Evolutionary conservation across 805 yeast genomes (phyloP), one percentile per base, ranked within the genome.

Genomic region (Helenozyma baotianmanensis): DNA sequence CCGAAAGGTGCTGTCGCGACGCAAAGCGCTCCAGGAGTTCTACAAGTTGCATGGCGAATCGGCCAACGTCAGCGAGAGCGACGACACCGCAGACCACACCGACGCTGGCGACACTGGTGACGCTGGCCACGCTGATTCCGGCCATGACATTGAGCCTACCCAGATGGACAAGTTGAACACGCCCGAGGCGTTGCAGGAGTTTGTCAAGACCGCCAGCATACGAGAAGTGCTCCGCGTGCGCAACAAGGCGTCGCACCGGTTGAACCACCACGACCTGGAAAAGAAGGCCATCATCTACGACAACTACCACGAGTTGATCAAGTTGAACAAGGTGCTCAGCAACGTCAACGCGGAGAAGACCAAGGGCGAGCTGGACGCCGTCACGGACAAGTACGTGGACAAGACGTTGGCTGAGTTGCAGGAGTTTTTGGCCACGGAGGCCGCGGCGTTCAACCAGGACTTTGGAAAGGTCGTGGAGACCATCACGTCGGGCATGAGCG

Each of bases 281-380:
- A 79, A 80, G 42, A 82, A 82, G 46, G 74, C 82, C 18, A 80
- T 82, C 25, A 78, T 82, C 9, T 82, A 82, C 54, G 84, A 82
- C 54, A 82, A 82, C 48, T 82, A 82, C 62, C 80, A 77, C 52
- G 89, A 82, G 40, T 59, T 82, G 42, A 80, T 82, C 48, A 78
- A 79, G 47, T 71, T 82, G 38, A 80, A 77, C 45, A 74, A 78
- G 29, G 71, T 80, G 3, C 56, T 82, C 34, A 45, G 16, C 16
- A 38, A 30, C 14, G 39, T 46, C 21, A 38, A 36, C 18, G 33
- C 21, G n/a, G 36, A 37, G 32, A 33, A 33, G 16, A 23, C 25
- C 2, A 23, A 19, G 13, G 25, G 18, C 13, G 29, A 29, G 6
- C 7, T 6, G 19, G 34, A 26, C 9, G 33, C 16, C 9, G 33